These are phyloP conservation scores for Vachellia collinsii DNA, from an alignment of 306 rosid species.

Conservation along the genomic window DNA sequence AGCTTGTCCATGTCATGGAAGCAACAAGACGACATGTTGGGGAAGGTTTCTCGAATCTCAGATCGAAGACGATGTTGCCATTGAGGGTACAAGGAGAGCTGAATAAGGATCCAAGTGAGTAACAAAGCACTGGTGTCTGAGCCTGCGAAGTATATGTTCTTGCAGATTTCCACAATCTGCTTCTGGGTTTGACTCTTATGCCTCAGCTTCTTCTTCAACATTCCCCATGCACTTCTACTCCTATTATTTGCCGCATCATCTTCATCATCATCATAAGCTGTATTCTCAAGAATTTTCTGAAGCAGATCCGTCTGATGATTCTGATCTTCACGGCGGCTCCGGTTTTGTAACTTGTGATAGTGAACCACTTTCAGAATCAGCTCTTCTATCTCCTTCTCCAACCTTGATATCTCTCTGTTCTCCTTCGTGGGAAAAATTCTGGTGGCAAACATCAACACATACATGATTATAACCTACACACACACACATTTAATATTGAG, in stretches of 20 bases:
- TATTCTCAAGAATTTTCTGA: conserved; percentile 25
- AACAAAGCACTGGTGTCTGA: background rate
- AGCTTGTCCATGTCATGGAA: conserved; percentile 12
- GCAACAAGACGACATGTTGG: background rate
- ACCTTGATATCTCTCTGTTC: conserved; percentile 36
- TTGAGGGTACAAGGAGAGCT: conserved; percentile 37
- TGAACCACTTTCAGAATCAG: conserved; percentile 32
- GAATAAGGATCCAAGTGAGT: conserved; percentile 37
- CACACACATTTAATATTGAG: no score
- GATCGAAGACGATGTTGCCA: conserved; percentile 45
- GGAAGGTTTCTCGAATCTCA: conserved; percentile 33
- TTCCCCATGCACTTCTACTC: background rate
- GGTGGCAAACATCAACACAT: background rate
- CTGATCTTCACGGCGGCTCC: background rate
- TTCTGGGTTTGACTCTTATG: background rate
- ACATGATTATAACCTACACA: background rate
- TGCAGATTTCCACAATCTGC: conserved; percentile 41
- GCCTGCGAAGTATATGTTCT: conserved; percentile 27
- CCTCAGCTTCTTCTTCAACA: background rate
- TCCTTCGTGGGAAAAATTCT: conserved; percentile 46
- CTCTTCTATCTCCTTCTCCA: conserved; percentile 42
- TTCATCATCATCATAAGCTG: background rate
- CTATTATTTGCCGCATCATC: background rate
- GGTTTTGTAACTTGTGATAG: conserved; percentile 23
- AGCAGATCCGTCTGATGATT: conserved; percentile 35